Base-by-base conservation (phyloP, 2,329 filamentous ascomycete genomes). In the Pyricularia pennisetigena region DNA sequence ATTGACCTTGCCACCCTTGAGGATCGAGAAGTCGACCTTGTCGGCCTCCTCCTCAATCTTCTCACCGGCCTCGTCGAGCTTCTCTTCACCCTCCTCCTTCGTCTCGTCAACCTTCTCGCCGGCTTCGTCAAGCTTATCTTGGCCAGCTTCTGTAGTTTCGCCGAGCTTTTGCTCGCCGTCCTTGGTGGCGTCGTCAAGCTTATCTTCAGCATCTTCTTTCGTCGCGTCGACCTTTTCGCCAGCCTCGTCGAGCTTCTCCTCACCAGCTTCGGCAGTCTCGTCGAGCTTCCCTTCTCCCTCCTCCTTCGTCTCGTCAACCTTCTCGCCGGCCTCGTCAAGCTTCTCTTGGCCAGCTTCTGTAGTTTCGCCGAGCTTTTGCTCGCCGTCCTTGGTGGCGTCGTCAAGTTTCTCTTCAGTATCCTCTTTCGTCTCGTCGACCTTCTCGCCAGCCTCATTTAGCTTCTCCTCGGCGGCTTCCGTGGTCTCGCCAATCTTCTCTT, bases 1-100 rank as follows among this genome's bases (percentile, higher is more conserved):
- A 78, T 88, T 88, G 72, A 88, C 83, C 70, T 82, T 85, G 75
- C 81, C 81, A 69, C 80, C 82, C 69, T 84, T 82, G 41, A 88
- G 81, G 23, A 80, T 72, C 0, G 82, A 82, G 68, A 81, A 82
- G 72, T 86, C 84, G 12, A 80, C 71, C 28, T 72, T 72, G 66
- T 77, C 74, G 7, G 72, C 74, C 26, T 72, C 72, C 6, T 41
- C 69, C 65, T 68, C 65, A 28, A 65, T 61, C n/a, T 66, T 64
- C 3, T 66, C 67, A 20, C 63, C 66, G 28, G 26, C 66, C 54
- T 66, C 64, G 35, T 61, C 57, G 23, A 62, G 24, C 23, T 62
- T 62, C 24, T 26, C 23, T 10, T 61, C 59, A 9, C 59, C 59
- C 4, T 26, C 59, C 9, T 59, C 23, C 4, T 14, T 23, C 8